Base-by-base conservation (phyloP, 78 protist genomes). In the Speleostelium caveatum region DNA sequence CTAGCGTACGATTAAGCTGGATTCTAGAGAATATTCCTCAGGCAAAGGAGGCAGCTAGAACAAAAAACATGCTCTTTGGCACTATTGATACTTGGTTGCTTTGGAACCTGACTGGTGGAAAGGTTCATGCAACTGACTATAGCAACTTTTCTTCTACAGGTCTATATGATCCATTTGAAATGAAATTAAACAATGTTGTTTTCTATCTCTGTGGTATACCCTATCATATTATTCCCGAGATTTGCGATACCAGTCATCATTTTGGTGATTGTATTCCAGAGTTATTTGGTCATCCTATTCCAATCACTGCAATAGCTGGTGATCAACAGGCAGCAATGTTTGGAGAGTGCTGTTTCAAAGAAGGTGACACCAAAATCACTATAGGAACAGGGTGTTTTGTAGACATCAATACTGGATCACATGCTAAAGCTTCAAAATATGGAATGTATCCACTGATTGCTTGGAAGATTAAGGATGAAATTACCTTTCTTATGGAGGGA, bases 301-400 rank as follows among this genome's bases (percentile, higher is more conserved):
- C 86, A n/a, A 88, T 88, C 36, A 71, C 68, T 0, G 63, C 90
- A 0, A 3, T 77, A 2, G 63, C 73, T 33, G 95, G 92, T 2
- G 95, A 91, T 28, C 95, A 91, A 38, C 95, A 91, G 4, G 61
- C 90, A 3, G 79, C 95, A 19, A 69, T 91, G 87, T 91, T 91
- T 80, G 95, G 95, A 12, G 74, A 91, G 39, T 78, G 95, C 36
- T 91, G 95, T 71, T 80, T 83, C 24, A 10, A 72, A 6, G 75
- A 78, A 30, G 95, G 95, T 19, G 88, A 78, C 2, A 73, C 86
- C 14, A 83, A 91, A 35, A 17, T 72, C 22, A 91, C 95, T 3
- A 69, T 91, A 51, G 95, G 95, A 12, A 91, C 95, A 12, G 95
- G 95, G 2, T 69, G 92, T 51, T 91, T 91, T 75, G 95, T 91